Percentiles rank a stretch among this genome's conserved stretches.
These are phyloP conservation scores for Tolypocladium inflatum DNA, from an alignment of 2,329 filamentous ascomycete species.

Conservation along the genomic window DNA sequence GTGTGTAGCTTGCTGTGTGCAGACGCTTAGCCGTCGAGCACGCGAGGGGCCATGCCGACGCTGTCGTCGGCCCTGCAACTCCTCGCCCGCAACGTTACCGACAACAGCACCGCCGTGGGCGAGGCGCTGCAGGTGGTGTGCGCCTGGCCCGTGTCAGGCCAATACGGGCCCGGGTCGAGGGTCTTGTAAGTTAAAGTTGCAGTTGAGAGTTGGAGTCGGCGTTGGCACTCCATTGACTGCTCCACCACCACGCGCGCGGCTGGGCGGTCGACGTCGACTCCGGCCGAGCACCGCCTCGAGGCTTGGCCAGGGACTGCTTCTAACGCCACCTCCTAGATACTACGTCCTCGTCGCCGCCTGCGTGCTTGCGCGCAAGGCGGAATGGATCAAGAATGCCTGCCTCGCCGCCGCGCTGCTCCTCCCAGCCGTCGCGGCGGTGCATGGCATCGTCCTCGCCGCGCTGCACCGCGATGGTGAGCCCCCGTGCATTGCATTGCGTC, in stretches of 20 bases:
- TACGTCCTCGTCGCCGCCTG: constrained; percentile 56
- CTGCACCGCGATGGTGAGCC: constrained; percentile 45
- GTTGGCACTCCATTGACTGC: constrained; percentile 9
- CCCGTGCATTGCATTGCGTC: too few relatives aligned
- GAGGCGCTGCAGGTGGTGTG: constrained; percentile 35
- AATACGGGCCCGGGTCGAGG: constrained; percentile 46
- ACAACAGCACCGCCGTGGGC: constrained; percentile 2
- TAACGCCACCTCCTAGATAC: constrained; percentile 31
- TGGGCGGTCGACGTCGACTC: background rate
- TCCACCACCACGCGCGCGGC: background rate
- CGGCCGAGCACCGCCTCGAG: background rate
- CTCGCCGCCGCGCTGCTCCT: constrained; percentile 53
- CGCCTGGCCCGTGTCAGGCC: constrained; percentile 46
- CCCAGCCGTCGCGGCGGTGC: constrained; percentile 54
- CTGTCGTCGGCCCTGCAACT: background rate
- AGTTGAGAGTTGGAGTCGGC: background rate
- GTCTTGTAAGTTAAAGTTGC: constrained; percentile 26
- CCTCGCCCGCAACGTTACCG: background rate
- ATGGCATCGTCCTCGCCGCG: constrained; percentile 51
- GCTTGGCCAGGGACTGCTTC: background rate
- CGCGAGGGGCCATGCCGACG: background rate
- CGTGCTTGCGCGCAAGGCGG: constrained; percentile 48
- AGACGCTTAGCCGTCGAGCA: background rate
- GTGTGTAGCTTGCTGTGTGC: too few relatives aligned
- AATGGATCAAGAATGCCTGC: constrained; percentile 55